These are phyloP conservation scores for Gleditsia sinensis DNA, from an alignment of 306 rosid genomes.

Conservation along the genomic window DNA sequence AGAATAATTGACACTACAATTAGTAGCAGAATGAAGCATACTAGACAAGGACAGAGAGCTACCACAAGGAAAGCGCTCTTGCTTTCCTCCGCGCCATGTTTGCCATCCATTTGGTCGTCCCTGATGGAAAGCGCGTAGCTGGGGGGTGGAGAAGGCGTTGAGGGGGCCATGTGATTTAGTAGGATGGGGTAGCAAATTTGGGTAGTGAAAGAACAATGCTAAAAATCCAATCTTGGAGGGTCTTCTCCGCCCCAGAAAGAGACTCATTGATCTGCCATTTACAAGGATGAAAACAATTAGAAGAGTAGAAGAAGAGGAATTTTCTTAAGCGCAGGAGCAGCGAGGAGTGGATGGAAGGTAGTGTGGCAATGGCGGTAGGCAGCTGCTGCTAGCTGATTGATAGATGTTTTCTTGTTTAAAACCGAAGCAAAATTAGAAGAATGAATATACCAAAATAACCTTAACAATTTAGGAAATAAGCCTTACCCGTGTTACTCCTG, in stretches of 20 bases:
- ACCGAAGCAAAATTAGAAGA: too few relatives aligned
- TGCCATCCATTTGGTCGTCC: constrained; percentile 43
- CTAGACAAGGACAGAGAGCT: constrained; percentile 81
- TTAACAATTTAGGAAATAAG: too few relatives aligned
- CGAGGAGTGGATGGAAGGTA: neutral
- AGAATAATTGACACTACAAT: constrained; percentile 56
- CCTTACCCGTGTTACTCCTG: too few relatives aligned
- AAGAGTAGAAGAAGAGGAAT: neutral
- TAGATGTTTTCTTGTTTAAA: too few relatives aligned
- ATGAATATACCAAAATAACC: too few relatives aligned
- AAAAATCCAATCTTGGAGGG: constrained; percentile 24
- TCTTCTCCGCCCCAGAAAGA: constrained; percentile 18
- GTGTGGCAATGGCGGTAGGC: neutral
- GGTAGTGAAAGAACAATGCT: constrained; percentile 6
- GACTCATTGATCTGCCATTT: constrained; percentile 64
- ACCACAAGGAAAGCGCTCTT: constrained; percentile 59
- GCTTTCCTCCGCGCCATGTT: constrained; percentile 39
- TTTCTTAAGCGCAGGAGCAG: neutral
- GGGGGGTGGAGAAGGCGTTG: constrained; percentile 48
- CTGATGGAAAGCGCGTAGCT: constrained; percentile 48
- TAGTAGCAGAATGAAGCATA: constrained; percentile 69
- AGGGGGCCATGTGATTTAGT: constrained; percentile 48
- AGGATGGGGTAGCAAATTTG: constrained; percentile 1
- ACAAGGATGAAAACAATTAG: constrained; percentile 2
- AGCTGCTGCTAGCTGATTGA: neutral